phyloP scores from a whole-genome alignment of 306 rosid genomes.

The Fagus sylvatica region DNA sequence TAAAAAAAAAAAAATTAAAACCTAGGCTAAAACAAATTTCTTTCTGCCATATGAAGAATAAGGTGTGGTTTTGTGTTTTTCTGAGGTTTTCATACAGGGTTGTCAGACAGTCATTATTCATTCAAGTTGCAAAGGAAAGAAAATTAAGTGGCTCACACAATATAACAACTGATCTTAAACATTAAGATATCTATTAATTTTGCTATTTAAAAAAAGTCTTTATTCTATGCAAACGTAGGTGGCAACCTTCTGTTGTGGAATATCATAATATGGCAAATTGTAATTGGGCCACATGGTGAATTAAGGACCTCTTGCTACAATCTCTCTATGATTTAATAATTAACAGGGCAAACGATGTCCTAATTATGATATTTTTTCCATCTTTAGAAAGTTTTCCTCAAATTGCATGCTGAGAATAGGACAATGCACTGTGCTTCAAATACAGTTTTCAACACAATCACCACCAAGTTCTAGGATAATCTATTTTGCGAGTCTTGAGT shows the following conservation, averaged over 20 bases:
- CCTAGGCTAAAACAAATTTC: neutral
- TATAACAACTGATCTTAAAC: neutral
- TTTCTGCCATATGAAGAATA: neutral
- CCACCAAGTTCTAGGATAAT: neutral
- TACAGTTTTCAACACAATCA: neutral
- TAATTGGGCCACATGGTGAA: neutral
- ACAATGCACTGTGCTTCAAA: neutral
- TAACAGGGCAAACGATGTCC: neutral
- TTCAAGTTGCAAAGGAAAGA: neutral
- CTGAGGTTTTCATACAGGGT: neutral
- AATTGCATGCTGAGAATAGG: neutral
- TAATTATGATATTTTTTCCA: neutral
- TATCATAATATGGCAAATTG: neutral
- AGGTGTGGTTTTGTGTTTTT: too few species aligned
- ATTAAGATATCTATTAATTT: neutral
- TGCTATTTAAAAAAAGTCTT: neutral
- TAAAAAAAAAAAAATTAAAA: neutral
- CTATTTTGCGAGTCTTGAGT: neutral
- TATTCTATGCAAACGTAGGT: neutral
- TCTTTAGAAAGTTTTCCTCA: neutral
- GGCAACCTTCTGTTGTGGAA: neutral
- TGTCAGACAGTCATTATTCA: neutral
- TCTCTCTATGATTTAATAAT: neutral
- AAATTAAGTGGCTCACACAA: neutral
- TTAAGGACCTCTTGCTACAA: neutral